A percentile compares a stretch with the other conserved stretches of the same genome.
Conservation (phyloP, 2,329 filamentous ascomycete genomes). For the Helicocarpus griseus region DNA sequence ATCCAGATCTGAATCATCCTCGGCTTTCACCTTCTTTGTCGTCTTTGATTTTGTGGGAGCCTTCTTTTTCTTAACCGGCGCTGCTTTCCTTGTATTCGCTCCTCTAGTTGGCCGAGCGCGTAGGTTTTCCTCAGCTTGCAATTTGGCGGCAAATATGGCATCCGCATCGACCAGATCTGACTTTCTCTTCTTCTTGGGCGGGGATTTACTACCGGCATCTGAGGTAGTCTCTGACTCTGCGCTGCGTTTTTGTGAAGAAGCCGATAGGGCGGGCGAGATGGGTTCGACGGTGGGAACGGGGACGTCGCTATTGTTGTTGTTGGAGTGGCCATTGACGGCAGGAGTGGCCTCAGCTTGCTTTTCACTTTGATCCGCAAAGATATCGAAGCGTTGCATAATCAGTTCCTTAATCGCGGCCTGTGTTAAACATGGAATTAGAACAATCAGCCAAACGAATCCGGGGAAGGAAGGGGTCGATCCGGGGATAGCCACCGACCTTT, state of each 20-base stretch:
- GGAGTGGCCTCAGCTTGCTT: slow-evolving; percentile 10
- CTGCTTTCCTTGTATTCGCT: slow-evolving; percentile 50
- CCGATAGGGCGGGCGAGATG: slow-evolving; percentile 24
- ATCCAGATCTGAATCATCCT: slow-evolving; percentile 70
- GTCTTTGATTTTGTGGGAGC: slow-evolving; percentile 42
- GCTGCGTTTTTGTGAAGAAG: slow-evolving; percentile 32
- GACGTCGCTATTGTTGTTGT: slow-evolving; percentile 13
- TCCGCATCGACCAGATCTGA: slow-evolving; percentile 65
- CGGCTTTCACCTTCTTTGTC: slow-evolving; percentile 60
- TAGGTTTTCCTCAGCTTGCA: slow-evolving; percentile 88
- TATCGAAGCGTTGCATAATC: slow-evolving; percentile 66
- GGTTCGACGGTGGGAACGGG: slow-evolving; percentile 19
- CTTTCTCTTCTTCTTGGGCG: slow-evolving; percentile 56
- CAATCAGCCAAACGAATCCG: not conserved
- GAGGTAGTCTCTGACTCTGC: slow-evolving; percentile 32
- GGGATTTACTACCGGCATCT: slow-evolving; percentile 28
- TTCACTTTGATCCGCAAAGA: slow-evolving; percentile 42
- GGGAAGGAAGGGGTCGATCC: slow-evolving; percentile 7
- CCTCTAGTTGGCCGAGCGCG: slow-evolving; percentile 67
- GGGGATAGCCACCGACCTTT: slow-evolving; percentile 40
- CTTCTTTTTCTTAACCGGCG: slow-evolving; percentile 55
- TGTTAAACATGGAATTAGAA: not conserved
- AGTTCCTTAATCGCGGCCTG: slow-evolving; percentile 61
- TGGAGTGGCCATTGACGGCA: slow-evolving; percentile 27
- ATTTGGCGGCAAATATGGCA: slow-evolving; percentile 71